These are phyloP conservation scores for Hordeum vulgare DNA, from an alignment of 176 grass and related monocot genomes.

Conservation along the genomic window DNA sequence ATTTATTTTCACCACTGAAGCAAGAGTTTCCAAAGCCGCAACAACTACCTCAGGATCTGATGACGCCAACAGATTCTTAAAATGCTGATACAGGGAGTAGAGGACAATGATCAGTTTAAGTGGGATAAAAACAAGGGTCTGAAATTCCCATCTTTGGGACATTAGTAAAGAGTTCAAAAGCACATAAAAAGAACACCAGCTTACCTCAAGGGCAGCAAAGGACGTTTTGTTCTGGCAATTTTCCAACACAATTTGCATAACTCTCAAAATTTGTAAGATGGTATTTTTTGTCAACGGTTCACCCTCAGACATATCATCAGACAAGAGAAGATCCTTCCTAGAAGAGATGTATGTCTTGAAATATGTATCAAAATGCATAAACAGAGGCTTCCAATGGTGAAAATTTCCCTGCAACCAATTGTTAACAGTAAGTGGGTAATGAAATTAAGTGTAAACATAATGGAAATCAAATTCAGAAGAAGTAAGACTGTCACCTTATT, in stretches of 20 bases:
- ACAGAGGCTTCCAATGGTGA: slow-evolving; percentile 95
- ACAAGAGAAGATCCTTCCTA: slow-evolving; percentile 89
- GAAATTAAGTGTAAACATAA: background rate
- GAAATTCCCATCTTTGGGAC: background rate
- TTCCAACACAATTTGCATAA: slow-evolving; percentile 94
- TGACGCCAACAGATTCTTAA: slow-evolving; percentile 87
- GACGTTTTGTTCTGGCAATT: slow-evolving; percentile 90
- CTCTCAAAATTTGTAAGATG: slow-evolving; percentile 86
- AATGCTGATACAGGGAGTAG: slow-evolving; percentile 52
- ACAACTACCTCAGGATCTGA: slow-evolving; percentile 90
- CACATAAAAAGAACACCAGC: slow-evolving; percentile 10
- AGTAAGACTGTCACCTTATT: slow-evolving; percentile 59
- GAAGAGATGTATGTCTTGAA: slow-evolving; percentile 89
- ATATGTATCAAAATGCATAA: slow-evolving; percentile 90
- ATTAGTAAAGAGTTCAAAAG: slow-evolving; percentile 13
- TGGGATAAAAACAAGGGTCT: background rate
- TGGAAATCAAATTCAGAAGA: background rate
- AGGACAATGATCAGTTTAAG: background rate
- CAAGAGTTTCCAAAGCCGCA: slow-evolving; percentile 85
- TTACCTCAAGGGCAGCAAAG: slow-evolving; percentile 89
- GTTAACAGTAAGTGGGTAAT: slow-evolving; percentile 13
- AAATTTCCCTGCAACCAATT: slow-evolving; percentile 79
- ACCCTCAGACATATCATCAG: slow-evolving; percentile 64
- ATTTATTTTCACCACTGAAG: slow-evolving; percentile 85
- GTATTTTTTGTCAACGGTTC: slow-evolving; percentile 86